phyloP scores from a whole-genome alignment of 1,139 yeast species.

The Diutina pseudorugosa region DNA sequence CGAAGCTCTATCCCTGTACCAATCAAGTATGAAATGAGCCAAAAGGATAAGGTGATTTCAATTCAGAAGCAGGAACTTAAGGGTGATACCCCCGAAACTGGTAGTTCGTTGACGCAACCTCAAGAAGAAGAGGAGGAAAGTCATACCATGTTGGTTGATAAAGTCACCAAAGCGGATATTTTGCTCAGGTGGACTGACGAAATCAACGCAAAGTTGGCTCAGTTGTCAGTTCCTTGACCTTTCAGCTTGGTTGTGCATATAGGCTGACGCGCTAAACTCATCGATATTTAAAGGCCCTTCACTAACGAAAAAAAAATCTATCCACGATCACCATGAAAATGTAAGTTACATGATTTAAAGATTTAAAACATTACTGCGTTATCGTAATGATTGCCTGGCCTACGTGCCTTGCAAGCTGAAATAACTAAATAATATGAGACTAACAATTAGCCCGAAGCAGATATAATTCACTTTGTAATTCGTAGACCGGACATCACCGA shows the following conservation, averaged over 20 bases:
- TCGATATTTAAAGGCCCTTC: background rate
- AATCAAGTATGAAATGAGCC: slow-evolving; percentile 19
- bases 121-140: background rate
- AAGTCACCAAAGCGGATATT: background rate
- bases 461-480: background rate
- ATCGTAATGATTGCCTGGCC: background rate
- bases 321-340: background rate
- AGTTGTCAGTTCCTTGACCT: background rate
- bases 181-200: background rate
- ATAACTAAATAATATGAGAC: slow-evolving; percentile 1
- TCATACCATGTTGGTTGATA: background rate
- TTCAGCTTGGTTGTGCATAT: background rate
- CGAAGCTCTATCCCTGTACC: slow-evolving; percentile 20
- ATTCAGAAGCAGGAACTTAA: slow-evolving; percentile 14
- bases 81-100: background rate
- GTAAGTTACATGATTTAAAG: slow-evolving; percentile 1
- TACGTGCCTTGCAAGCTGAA: background rate
- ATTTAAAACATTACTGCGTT: background rate
- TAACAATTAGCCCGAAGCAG: background rate
- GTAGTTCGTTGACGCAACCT: background rate
- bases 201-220: background rate
- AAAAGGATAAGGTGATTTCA: slow-evolving; percentile 26
- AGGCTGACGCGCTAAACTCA: background rate
- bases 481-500: background rate
- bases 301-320: background rate